phyloP scores from a whole-genome alignment of 2,329 filamentous ascomycete species.

The Xylariaceae sp. region DNA sequence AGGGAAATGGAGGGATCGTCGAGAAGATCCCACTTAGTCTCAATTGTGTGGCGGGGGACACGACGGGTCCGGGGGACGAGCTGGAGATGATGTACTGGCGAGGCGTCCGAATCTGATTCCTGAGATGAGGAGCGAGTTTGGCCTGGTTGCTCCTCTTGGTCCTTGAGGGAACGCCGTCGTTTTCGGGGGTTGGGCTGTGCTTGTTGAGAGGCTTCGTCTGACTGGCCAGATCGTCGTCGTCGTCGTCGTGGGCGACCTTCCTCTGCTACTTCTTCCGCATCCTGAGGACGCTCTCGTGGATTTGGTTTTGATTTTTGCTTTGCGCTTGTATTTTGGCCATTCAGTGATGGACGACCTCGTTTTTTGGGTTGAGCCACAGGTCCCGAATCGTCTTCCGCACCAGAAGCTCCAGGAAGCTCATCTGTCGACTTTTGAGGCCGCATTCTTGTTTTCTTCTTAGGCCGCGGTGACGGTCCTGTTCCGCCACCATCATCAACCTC shows the following conservation, averaged over 20 bases:
- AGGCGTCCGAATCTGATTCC: constrained; percentile 17
- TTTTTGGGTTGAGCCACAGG: constrained; percentile 13
- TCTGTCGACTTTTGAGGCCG: not conserved
- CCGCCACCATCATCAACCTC: not conserved
- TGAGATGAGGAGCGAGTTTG: constrained; percentile 18
- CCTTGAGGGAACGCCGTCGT: constrained; percentile 5
- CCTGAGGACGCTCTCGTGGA: constrained; percentile 8
- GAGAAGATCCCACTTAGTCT: constrained; percentile 63
- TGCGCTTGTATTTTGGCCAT: constrained; percentile 9
- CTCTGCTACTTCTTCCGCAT: constrained; percentile 7
- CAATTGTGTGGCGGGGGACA: constrained; percentile 61
- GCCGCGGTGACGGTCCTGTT: not conserved
- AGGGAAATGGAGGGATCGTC: constrained; percentile 49
- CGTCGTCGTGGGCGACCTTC: constrained; percentile 1
- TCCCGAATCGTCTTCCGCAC: constrained; percentile 9
- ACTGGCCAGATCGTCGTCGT: not conserved
- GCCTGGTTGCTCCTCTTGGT: constrained; percentile 8
- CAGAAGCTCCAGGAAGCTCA: not conserved
- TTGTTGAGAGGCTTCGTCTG: not conserved
- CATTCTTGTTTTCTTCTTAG: no score
- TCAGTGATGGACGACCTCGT: constrained; percentile 15
- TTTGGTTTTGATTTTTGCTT: constrained; percentile 10
- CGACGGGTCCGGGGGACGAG: constrained; percentile 46
- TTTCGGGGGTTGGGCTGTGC: constrained; percentile 2
- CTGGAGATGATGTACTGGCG: constrained; percentile 40